These are phyloP conservation scores for Conticribra weissflogii DNA, from an alignment of 108 stramenopile species.

Conservation along the genomic window DNA sequence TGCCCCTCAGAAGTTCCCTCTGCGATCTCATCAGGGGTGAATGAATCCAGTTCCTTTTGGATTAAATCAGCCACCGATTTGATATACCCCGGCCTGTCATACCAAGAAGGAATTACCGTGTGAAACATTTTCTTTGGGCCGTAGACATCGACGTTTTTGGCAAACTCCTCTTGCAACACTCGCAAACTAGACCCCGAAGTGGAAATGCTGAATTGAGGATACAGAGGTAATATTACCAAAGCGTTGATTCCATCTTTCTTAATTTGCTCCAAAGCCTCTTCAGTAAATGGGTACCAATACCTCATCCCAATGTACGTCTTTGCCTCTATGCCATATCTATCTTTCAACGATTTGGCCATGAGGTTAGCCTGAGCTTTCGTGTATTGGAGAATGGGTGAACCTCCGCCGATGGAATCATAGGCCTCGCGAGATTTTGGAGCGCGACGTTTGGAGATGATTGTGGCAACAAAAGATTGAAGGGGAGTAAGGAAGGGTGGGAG, in stretches of 20 bases:
- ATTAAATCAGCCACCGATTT: constrained; percentile 85
- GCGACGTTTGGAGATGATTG: constrained; percentile 86
- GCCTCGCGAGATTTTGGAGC: constrained; percentile 94
- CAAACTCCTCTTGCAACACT: constrained; percentile 93
- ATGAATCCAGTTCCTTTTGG: constrained; percentile 80
- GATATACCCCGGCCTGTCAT: constrained; percentile 94
- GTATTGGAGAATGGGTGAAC: constrained; percentile 94
- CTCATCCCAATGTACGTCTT: constrained; percentile 98
- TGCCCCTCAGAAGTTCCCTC: constrained; percentile 54
- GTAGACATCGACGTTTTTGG: constrained; percentile 59
- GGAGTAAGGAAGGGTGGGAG: constrained; percentile 79
- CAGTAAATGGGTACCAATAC: constrained; percentile 98
- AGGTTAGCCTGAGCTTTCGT: constrained; percentile 87
- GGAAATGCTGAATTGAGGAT: constrained; percentile 97
- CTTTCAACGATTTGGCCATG: constrained; percentile 58
- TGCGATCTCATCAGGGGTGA: constrained; percentile 75
- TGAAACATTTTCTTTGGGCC: constrained; percentile 83
- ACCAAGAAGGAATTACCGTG: constrained; percentile 96
- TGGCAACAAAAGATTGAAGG: constrained; percentile 83
- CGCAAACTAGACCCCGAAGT: constrained; percentile 93
- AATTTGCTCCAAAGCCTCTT: constrained; percentile 90
- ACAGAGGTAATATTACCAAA: constrained; percentile 93
- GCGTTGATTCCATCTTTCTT: constrained; percentile 82
- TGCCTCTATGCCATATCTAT: constrained; percentile 65
- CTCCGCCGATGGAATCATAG: constrained; percentile 96